phyloP scores from a whole-genome alignment of 108 stramenopile species.

The Pseudonitzschia pungens region DNA sequence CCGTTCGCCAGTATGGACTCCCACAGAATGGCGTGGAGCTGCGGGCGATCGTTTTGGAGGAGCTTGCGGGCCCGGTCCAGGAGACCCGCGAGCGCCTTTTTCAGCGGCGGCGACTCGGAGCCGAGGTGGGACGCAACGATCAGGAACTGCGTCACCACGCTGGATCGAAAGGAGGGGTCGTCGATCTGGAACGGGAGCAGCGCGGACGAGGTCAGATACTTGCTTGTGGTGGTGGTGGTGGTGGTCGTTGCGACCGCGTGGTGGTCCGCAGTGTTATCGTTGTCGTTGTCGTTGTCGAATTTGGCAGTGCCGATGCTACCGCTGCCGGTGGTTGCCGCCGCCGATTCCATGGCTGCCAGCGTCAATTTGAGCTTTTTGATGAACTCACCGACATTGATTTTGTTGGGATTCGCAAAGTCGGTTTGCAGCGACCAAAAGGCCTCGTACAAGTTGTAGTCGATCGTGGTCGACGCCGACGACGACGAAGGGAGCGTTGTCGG shows the following conservation, averaged over 20 bases:
- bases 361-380: slow-evolving; percentile 44
- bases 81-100: slow-evolving; percentile 32
- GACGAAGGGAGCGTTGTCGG: no score
- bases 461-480: background rate
- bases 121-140: slow-evolving; percentile 63
- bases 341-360: slow-evolving; percentile 61
- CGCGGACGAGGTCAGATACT: slow-evolving; percentile 66
- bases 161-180: slow-evolving; percentile 55
- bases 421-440: slow-evolving; percentile 81
- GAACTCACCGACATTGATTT: slow-evolving; percentile 49
- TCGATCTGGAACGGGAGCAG: slow-evolving; percentile 61
- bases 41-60: slow-evolving; percentile 25
- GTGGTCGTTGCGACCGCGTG: slow-evolving; percentile 22
- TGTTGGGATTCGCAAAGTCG: slow-evolving; percentile 69
- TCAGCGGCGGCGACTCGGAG: slow-evolving; percentile 39
- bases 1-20: slow-evolving; percentile 46
- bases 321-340: slow-evolving; percentile 4
- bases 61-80: slow-evolving; percentile 49
- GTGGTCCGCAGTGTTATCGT: background rate
- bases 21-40: slow-evolving; percentile 17
- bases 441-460: slow-evolving; percentile 63
- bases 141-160: slow-evolving; percentile 67
- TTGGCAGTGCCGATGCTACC: background rate
- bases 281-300: background rate
- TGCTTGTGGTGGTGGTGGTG: background rate